Base-by-base conservation (phyloP, 257 asterid species). In the Plantago elongata region DNA sequence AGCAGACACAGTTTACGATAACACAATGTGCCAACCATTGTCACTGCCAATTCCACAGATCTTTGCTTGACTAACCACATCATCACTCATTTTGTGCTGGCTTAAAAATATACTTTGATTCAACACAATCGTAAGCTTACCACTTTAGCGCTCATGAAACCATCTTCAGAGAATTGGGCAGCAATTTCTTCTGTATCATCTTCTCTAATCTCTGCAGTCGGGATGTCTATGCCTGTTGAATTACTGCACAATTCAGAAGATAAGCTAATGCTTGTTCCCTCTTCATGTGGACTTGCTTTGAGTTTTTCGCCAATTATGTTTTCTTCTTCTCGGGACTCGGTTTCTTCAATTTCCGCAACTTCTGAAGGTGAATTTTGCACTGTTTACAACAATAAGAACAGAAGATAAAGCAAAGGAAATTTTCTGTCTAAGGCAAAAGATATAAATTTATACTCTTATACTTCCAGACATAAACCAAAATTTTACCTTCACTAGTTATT, bases 401-500 rank as follows among this genome's bases (percentile, higher is more conserved):
- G 7, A 34, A 34, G 40, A 34, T 34, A 34, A 34, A 34, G 40
- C 40, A 34, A 34, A 34, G 40, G 40, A 34, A 34, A 34, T 3
- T 5, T 34, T 7, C 40, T 22, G 15, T 18, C 40, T 52, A 18
- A 17, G 40, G 17, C 22, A 52, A 30, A 52, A 12, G 38, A 52
- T 34, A 52, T 52, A 52, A 17, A 52, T 52, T 52, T 37, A 10
- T 18, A 54, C 59, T 11, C 12, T 8, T 54, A 29, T 29, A 54
- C 59, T 27, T 12, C 10, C 40, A 52, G 59, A 27, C 29, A 27
- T 18, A 11, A 11, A 5, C 29, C 15, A 13, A 9, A 5, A 22
- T 11, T 18, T 11, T 79, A 91, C 95, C 94, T 76, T 79, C 69
- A 62, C 75, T 38, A 68, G 58, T 67, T 12, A 57, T 13, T 49